Base-by-base conservation (phyloP, 2,329 filamentous ascomycete species). In the Aureobasidium pullulans region DNA sequence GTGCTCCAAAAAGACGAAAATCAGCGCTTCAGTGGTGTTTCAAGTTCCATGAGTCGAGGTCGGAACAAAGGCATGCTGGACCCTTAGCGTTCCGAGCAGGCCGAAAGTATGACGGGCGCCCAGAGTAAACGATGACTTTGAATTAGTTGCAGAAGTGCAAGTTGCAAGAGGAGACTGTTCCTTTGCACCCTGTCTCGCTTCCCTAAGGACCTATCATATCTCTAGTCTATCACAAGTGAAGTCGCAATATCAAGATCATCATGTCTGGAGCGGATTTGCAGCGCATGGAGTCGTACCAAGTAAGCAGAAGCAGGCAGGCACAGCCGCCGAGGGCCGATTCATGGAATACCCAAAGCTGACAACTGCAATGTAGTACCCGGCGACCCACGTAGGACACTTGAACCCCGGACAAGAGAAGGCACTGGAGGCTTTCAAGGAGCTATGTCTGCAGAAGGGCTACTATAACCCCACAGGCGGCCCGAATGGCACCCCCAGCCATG, bases 381-480 rank as follows among this genome's bases (percentile, higher is more conserved):
- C 82, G 50, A 91, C 90, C n/a, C 91, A 96, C 71, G 77, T 93
- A 47, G 87, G 90, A 50, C 87, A 93, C 73, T 79, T 96, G 62
- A 89, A 78, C 29, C 76, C 80, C 19, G 78, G 82, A 53, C 88
- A 96, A 75, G 80, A 85, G 65, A 75, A 79, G 32, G 84, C 86
- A 16, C 79, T 96, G 53, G 72, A 75, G 28, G 79, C 83, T 43
- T 96, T 96, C 80, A 95, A 92, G 77, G 70, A 72, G 10, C 70
- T 87, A 39, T 80, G 89, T 36, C 76, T 81, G 64, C 79, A 89
- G 68, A 82, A 85, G 64, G 85, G 84, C 8, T 80, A 84, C 65
- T 89, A 84, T 72, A 81, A 75, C 58, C 80, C 79, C 0, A 42
- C 49, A 3, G 73, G 68, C 9, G 71, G 68, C 8, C 61, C 59